Evolutionary conservation across 257 asterid genomes (phyloP).

Genomic region (Buddleja alternifolia): DNA sequence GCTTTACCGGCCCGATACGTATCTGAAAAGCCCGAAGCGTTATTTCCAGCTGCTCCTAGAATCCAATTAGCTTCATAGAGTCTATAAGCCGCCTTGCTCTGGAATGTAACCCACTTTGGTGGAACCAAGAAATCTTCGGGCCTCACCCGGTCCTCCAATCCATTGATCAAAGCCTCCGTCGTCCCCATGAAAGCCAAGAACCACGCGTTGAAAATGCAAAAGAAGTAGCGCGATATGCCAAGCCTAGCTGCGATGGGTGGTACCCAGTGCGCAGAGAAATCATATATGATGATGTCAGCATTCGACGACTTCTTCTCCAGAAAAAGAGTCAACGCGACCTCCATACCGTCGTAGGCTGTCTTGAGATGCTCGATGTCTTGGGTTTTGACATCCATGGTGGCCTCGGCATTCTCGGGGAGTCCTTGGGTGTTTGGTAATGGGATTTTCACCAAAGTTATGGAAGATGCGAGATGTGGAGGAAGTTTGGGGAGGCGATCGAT

Average conservation of each 20-base stretch:
- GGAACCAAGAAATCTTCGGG: slow-evolving; percentile 29
- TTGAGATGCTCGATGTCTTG: slow-evolving; percentile 28
- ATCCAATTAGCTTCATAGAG: slow-evolving; percentile 18
- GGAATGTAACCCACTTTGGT: slow-evolving; percentile 25
- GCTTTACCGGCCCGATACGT: not conserved
- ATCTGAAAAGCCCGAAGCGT: slow-evolving; percentile 23
- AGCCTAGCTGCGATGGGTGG: slow-evolving; percentile 20
- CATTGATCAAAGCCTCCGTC: not conserved
- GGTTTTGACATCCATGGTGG: slow-evolving; percentile 29
- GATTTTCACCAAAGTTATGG: slow-evolving; percentile 22
- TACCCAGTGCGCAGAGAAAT: slow-evolving; percentile 31
- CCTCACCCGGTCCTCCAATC: not conserved
- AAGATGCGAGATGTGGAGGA: slow-evolving; percentile 12
- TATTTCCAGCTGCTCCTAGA: not conserved
- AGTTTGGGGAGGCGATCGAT: slow-evolving; percentile 38
- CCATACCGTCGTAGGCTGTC: slow-evolving; percentile 40
- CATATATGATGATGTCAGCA: slow-evolving; percentile 36
- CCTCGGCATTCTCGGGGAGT: slow-evolving; percentile 36
- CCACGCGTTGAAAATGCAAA: slow-evolving; percentile 1
- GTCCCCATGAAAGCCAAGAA: not conserved
- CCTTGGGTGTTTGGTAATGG: slow-evolving; percentile 22
- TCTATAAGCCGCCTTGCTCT: slow-evolving; percentile 6
- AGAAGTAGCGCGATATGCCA: not conserved
- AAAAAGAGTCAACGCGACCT: slow-evolving; percentile 23
- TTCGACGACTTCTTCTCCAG: slow-evolving; percentile 17